Evolutionary conservation across 495 filamentous ascomycete species (phyloP).

Genomic region (Jackrogersella minutella): DNA sequence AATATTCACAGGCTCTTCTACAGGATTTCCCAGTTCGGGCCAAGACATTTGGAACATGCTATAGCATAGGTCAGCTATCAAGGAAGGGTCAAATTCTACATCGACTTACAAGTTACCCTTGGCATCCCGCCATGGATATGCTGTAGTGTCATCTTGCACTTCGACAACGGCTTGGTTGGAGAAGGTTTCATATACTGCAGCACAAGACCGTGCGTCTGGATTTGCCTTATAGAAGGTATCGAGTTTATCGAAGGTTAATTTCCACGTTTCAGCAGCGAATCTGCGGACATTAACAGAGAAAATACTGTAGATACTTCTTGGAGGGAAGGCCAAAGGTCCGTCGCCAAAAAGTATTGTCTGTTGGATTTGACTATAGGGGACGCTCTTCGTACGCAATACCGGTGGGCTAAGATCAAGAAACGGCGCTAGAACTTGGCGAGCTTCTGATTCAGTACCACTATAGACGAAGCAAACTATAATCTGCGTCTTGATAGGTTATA

Average conservation of each 20-base stretch:
- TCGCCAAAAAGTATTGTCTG: neutral
- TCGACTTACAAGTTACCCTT: constrained; percentile 44
- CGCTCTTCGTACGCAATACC: constrained; percentile 3
- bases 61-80: neutral
- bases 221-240: constrained; percentile 29
- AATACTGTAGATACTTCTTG: neutral
- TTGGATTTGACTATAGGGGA: constrained; percentile 13
- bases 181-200: constrained; percentile 41
- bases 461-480: constrained; percentile 37
- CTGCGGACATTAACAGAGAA: constrained; percentile 14
- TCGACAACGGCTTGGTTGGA: constrained; percentile 42
- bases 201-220: constrained; percentile 14
- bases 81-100: neutral
- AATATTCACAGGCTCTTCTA: constrained; percentile 1
- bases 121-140: constrained; percentile 47
- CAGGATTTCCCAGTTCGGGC: neutral
- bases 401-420: constrained; percentile 35
- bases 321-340: neutral
- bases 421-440: constrained; percentile 25
- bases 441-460: constrained; percentile 33
- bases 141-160: constrained; percentile 38
- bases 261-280: constrained; percentile 25
- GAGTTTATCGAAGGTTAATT: constrained; percentile 32
- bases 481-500: constrained; percentile 15
- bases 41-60: constrained; percentile 18